These are phyloP conservation scores for Ganoderma boninense DNA, from an alignment of 1,284 basidiomycete genomes.

Conservation along the genomic window DNA sequence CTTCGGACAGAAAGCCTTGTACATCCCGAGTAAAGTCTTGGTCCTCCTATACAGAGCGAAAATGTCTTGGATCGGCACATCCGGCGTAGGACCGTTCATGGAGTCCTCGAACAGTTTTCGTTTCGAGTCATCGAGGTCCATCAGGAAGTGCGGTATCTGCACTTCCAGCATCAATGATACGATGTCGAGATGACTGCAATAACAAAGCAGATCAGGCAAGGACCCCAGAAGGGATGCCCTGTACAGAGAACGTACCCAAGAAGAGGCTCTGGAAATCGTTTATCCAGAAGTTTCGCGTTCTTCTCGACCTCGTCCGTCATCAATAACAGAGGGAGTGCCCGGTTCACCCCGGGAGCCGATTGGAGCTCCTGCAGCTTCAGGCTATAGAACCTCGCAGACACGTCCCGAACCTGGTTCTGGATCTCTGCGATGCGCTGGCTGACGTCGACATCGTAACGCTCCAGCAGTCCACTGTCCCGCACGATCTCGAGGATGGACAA, in stretches of 20 bases:
- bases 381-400: constrained; percentile 77
- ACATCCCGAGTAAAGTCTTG: constrained; percentile 80
- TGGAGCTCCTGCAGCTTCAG: constrained; percentile 75
- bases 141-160: constrained; percentile 77
- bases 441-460: constrained; percentile 73
- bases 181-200: constrained; percentile 74
- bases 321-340: constrained; percentile 80
- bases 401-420: constrained; percentile 71
- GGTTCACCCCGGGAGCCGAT: constrained; percentile 74
- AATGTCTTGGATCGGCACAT: constrained; percentile 88
- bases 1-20: constrained; percentile 82
- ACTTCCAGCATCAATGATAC: constrained; percentile 82
- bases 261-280: constrained; percentile 85
- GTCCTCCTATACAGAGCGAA: constrained; percentile 86
- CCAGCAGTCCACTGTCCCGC: constrained; percentile 71
- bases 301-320: constrained; percentile 94
- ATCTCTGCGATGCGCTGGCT: constrained; percentile 73
- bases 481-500: constrained; percentile 78
- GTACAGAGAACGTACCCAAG: constrained; percentile 64
- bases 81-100: constrained; percentile 80
- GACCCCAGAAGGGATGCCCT: not conserved
- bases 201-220: constrained; percentile 4
- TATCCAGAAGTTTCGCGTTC: constrained; percentile 82
- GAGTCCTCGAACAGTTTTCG: constrained; percentile 80
- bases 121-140: constrained; percentile 78